These are phyloP conservation scores for Phanerochaete sordida DNA, from an alignment of 768 basidiomycete species.

Conservation along the genomic window DNA sequence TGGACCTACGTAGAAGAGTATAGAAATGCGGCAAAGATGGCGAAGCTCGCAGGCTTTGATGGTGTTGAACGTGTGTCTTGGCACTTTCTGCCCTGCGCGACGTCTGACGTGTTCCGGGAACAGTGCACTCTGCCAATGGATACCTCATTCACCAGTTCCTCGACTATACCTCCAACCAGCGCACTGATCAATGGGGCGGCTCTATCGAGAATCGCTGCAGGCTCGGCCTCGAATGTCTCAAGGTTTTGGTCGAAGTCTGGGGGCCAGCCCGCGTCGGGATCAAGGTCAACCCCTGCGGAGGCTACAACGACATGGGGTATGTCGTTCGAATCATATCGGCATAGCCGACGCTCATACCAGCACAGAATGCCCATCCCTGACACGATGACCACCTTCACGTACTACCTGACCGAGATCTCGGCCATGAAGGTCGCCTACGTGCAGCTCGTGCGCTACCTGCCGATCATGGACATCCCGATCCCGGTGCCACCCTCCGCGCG, in stretches of 20 bases:
- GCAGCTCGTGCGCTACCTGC: conserved; percentile 6
- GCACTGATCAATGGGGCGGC: conserved; percentile 48
- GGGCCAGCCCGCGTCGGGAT: conserved; percentile 31
- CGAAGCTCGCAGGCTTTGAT: conserved; percentile 40
- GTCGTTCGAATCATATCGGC: background rate
- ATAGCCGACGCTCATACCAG: background rate
- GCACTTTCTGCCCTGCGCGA: conserved; percentile 23
- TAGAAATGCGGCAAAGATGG: conserved; percentile 19
- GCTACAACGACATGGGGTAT: conserved; percentile 9
- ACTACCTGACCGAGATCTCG: conserved; percentile 4
- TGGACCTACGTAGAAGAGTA: conserved; percentile 2
- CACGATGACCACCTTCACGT: conserved; percentile 6
- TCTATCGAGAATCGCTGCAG: conserved; percentile 42
- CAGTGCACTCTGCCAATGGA: conserved; percentile 26
- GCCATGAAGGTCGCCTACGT: conserved; percentile 11
- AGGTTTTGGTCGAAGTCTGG: conserved; percentile 34
- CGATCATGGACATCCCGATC: conserved; percentile 3
- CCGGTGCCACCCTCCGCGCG: background rate
- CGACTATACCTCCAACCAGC: conserved; percentile 34
- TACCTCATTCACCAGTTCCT: conserved; percentile 39
- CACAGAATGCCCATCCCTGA: conserved; percentile 10
- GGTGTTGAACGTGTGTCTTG: conserved; percentile 33
- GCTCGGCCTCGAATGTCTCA: conserved; percentile 45
- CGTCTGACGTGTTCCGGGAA: conserved; percentile 15
- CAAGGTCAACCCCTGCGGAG: conserved; percentile 6